Conservation (phyloP, 2,329 filamentous ascomycete species). For the Fusarium tjaetaba region DNA sequence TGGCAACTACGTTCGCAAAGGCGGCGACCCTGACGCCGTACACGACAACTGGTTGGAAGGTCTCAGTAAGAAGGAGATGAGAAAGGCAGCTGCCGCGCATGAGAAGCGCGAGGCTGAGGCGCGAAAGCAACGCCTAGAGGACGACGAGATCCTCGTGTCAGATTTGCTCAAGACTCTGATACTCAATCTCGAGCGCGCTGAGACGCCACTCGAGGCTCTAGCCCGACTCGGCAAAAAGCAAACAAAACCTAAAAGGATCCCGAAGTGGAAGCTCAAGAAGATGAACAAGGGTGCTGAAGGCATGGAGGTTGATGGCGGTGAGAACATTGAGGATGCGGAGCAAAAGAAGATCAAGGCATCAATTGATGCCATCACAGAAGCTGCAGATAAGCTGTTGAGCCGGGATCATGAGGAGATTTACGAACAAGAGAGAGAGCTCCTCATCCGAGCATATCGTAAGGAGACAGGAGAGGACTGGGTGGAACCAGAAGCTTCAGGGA, state of each 20-base stretch:
- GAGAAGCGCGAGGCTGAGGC: conserved; percentile 84
- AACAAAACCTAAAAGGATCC: conserved; percentile 66
- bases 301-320: conserved; percentile 75
- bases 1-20: conserved; percentile 92
- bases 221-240: conserved; percentile 79
- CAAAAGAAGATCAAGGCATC: conserved; percentile 75
- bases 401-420: conserved; percentile 91
- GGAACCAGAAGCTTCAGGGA: conserved; percentile 53
- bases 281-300: conserved; percentile 62
- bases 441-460: conserved; percentile 83
- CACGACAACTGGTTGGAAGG: conserved; percentile 96
- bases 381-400: conserved; percentile 86
- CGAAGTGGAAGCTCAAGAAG: conserved; percentile 77
- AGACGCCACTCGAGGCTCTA: conserved; percentile 89
- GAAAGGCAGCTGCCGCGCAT: conserved; percentile 84
- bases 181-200: conserved; percentile 75
- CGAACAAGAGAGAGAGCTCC: conserved; percentile 83
- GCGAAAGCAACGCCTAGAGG: conserved; percentile 74
- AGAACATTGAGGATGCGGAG: conserved; percentile 67
- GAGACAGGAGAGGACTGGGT: conserved; percentile 90
- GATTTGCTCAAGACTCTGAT: conserved; percentile 82
- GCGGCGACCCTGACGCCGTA: conserved; percentile 85
- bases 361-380: conserved; percentile 86
- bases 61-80: conserved; percentile 93
- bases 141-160: conserved; percentile 78